A percentile compares a stretch with the other conserved stretches of the same genome.
Evolutionary conservation across 2,329 filamentous ascomycete genomes (phyloP).

Genomic region (Ophiostoma angusticollis): DNA sequence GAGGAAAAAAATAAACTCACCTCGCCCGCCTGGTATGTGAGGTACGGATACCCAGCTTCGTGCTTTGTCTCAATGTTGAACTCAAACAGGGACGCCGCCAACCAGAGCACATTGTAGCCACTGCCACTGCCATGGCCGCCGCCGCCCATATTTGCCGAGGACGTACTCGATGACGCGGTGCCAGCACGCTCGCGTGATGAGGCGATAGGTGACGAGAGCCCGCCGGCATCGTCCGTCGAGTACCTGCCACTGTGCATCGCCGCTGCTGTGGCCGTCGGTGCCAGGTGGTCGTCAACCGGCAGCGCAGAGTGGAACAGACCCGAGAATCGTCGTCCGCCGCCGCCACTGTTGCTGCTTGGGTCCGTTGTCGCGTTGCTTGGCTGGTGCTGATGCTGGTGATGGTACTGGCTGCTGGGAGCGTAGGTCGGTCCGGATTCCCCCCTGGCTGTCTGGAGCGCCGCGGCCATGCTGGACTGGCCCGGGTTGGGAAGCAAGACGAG

Average conservation of each 20-base stretch:
- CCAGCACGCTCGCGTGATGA: conserved; percentile 46
- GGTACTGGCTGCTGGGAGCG: conserved; percentile 32
- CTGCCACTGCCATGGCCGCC: conserved; percentile 21
- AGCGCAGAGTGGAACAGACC: conserved; percentile 80
- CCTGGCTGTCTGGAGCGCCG: conserved; percentile 17
- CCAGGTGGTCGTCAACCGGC: conserved; percentile 49
- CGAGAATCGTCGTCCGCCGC: conserved; percentile 41
- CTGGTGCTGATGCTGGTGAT: no score
- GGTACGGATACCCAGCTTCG: conserved; percentile 89
- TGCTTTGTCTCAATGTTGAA: conserved; percentile 93
- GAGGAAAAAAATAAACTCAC: conserved; percentile 24
- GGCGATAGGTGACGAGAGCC: conserved; percentile 37
- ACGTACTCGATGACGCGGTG: conserved; percentile 15
- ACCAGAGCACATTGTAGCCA: conserved; percentile 66
- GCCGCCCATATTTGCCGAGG: conserved; percentile 2
- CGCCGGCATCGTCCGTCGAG: conserved; percentile 4
- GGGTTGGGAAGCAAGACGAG: conserved; percentile 42
- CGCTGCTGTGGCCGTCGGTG: not conserved
- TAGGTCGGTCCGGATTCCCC: conserved; percentile 45
- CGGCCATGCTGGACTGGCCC: conserved; percentile 23
- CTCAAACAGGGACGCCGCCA: conserved; percentile 88
- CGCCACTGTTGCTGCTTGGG: not conserved
- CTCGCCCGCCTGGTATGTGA: conserved; percentile 91
- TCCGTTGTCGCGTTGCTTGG: conserved; percentile 22
- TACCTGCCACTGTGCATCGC: conserved; percentile 28